Base-by-base conservation (phyloP, 1,139 yeast genomes). In the Protomyces inundatus region DNA sequence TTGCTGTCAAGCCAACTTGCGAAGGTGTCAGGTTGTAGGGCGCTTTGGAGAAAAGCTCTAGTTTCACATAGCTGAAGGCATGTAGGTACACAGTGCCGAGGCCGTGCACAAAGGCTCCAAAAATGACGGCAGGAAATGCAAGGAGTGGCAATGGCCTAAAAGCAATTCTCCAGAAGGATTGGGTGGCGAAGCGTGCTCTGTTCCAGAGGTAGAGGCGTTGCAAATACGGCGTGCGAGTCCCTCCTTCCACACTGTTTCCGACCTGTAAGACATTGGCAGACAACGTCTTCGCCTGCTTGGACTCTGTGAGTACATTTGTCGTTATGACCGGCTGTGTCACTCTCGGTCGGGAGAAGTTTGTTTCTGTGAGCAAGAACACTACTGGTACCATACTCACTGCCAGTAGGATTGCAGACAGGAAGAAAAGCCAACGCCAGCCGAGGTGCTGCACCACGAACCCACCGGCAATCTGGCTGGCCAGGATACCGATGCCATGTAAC, bases 81-180 rank as follows among this genome's bases (percentile, higher is more conserved):
- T 84, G 84, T 61, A 84, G 78, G 86, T 86, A 84, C 30, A 84
- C 85, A 34, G 84, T 85, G 9, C 86, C 83, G 66, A 84, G 77
- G 0, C 85, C 76, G 69, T 84, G 84, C 1, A 82, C 73, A 7
- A 84, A 70, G 0, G 86, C 77, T 0, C 85, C 82, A 70, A 79
- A 84, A n/a, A 82, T 71, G 16, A 84, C 76, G 3, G 82, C 75
- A 0, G 87, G 86, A 71, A 83, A 84, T 1, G 75, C 67, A 66
- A 77, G 80, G 10, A 84, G 76, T 34, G 80, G 77, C 68, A 84
- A 80, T 1, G 88, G 88, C 51, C 88, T 75, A 30, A 83, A 68
- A 7, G 82, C 80, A 3, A 83, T 81, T 82, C 80, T 81, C 82
- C 84, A 81, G 83, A 84, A 81, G 64, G 79, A 75, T 67, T 82